A percentile compares a stretch with the other conserved stretches of the same genome.
Evolutionary conservation across 2,329 filamentous ascomycete species (phyloP).

Genomic region (Neonectria punicea): DNA sequence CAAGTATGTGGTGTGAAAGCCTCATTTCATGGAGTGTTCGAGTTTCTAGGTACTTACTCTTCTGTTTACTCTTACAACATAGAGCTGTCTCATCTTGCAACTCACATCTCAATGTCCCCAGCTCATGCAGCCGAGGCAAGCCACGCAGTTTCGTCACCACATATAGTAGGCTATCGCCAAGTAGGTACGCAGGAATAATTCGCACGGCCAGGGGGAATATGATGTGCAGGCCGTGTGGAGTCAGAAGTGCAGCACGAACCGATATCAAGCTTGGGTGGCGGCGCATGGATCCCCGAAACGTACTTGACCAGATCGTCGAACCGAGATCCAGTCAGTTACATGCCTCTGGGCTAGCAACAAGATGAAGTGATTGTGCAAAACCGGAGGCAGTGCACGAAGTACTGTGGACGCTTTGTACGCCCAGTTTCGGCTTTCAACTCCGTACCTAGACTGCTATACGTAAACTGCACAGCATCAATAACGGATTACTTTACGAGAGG

Average conservation of each 20-base stretch:
- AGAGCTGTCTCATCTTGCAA: not conserved
- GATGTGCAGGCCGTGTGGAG: conserved; percentile 13
- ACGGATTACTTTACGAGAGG: not conserved
- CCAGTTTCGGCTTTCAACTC: not conserved
- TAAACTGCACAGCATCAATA: not conserved
- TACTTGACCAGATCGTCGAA: too few relatives aligned
- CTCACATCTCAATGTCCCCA: not conserved
- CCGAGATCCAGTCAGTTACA: not conserved
- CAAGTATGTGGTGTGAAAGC: not conserved
- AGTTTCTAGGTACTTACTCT: not conserved
- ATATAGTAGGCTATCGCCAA: too few relatives aligned
- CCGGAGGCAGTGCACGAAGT: not conserved
- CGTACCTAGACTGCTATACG: not conserved
- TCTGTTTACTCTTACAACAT: too few relatives aligned
- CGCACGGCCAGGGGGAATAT: conserved; percentile 12
- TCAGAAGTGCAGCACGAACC: not conserved
- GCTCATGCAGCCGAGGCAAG: not conserved
- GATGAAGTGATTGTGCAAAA: not conserved
- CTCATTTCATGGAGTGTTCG: not conserved
- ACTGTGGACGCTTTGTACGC: not conserved
- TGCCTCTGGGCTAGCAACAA: not conserved
- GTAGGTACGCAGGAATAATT: not conserved
- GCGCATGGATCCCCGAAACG: too few relatives aligned
- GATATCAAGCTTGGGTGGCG: too few relatives aligned
- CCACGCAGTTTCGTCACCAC: too few relatives aligned